Percentiles rank a stretch among this genome's conserved stretches.
phyloP scores from a whole-genome alignment of 495 filamentous ascomycete genomes.

The Parathielavia appendiculata region DNA sequence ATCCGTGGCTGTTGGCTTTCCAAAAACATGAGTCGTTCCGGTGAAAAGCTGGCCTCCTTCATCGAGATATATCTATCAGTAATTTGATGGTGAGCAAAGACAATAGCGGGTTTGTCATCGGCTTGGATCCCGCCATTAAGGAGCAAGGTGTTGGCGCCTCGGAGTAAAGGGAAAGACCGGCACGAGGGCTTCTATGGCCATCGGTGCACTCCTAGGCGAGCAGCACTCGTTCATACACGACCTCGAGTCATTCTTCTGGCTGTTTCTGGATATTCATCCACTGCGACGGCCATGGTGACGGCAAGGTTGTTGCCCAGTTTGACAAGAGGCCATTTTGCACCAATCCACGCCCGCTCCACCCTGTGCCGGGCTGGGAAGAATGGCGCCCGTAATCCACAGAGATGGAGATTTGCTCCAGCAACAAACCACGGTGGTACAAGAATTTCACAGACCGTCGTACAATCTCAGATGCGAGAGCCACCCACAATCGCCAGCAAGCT shows the following conservation, averaged over 20 bases:
- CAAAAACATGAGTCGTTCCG: slow-evolving; percentile 16
- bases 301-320: slow-evolving; percentile 1
- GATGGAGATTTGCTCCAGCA: too few relatives aligned
- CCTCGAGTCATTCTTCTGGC: slow-evolving; percentile 3
- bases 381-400: too few relatives aligned
- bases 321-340: too few relatives aligned
- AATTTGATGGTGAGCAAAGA: slow-evolving; percentile 22
- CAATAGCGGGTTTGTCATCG: not conserved
- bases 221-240: slow-evolving; percentile 2
- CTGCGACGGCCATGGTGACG: not conserved
- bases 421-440: too few relatives aligned
- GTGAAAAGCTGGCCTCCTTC: slow-evolving; percentile 21
- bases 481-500: too few relatives aligned
- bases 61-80: slow-evolving; percentile 35
- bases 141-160: not conserved
- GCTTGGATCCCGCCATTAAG: not conserved
- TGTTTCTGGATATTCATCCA: slow-evolving; percentile 1
- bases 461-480: too few relatives aligned
- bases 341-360: too few relatives aligned
- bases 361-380: too few relatives aligned
- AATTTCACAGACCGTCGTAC: too few relatives aligned
- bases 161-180: not conserved
- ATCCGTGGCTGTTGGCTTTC: too few relatives aligned
- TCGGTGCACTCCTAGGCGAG: not conserved
- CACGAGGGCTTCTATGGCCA: not conserved